phyloP scores from a whole-genome alignment of 1,284 basidiomycete genomes.

The Sporisorium iseilematis-ciliati region DNA sequence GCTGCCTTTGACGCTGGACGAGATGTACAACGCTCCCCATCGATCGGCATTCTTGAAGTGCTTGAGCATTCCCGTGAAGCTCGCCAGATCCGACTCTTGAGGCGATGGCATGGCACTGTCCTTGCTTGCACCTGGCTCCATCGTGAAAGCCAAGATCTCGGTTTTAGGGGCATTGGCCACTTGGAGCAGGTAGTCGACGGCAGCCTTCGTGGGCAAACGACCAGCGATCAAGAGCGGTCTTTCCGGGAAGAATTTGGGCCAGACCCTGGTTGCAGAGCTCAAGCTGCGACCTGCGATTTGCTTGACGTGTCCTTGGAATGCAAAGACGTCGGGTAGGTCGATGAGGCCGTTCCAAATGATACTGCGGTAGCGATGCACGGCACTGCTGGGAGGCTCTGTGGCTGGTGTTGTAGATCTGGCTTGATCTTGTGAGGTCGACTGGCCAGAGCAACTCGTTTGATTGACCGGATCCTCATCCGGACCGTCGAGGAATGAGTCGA shows the following conservation, averaged over 20 bases:
- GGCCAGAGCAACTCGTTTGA: background rate
- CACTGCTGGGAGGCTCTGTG: constrained; percentile 25
- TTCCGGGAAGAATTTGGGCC: constrained; percentile 55
- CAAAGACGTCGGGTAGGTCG: constrained; percentile 63
- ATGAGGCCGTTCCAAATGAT: constrained; percentile 67
- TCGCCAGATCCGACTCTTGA: constrained; percentile 28
- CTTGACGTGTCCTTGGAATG: constrained; percentile 61
- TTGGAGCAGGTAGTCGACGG: constrained; percentile 64
- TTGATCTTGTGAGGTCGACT: background rate
- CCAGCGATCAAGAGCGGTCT: constrained; percentile 58
- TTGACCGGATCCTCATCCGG: constrained; percentile 8
- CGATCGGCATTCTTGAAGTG: constrained; percentile 49
- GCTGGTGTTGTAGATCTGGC: constrained; percentile 46
- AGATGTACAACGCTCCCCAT: constrained; percentile 63
- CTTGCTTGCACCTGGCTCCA: constrained; percentile 51
- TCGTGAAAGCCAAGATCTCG: constrained; percentile 55
- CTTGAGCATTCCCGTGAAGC: constrained; percentile 34
- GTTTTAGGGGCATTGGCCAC: constrained; percentile 58
- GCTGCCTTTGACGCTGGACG: constrained; percentile 40
- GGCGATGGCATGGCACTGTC: constrained; percentile 8
- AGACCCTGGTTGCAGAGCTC: constrained; percentile 23
- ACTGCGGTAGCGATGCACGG: constrained; percentile 28
- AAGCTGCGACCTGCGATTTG: constrained; percentile 56
- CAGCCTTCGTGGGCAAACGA: constrained; percentile 60
- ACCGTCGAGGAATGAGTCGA: constrained; percentile 61